Evolutionary conservation across 1,284 basidiomycete genomes (phyloP), one percentile per base, ranked within the genome.

Genomic region (Stereum hirsutum): DNA sequence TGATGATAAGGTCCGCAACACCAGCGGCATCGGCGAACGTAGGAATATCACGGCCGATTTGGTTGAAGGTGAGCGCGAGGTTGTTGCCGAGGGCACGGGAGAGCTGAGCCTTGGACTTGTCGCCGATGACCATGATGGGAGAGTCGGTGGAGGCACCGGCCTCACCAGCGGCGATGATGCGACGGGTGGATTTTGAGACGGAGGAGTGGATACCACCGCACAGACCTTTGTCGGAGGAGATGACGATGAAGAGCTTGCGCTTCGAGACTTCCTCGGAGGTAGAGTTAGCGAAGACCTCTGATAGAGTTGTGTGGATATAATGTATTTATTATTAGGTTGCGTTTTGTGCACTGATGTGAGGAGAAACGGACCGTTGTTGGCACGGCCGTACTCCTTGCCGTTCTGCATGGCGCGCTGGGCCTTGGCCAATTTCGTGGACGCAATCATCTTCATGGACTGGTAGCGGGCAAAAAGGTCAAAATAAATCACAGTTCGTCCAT

Each of bases 171-270:
- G 64, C 62, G 40, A 85, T 57, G 39, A 78, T 82, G 48, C 75
- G 75, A 55, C 89, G 89, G 48, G 90, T 88, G 42, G 79, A 76
- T 71, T 97, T 97, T 55, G 89, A 78, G 58, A 99, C 89, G 48
- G 91, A 93, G 33, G 95, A 98, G 75, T 99, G 95, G 61, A 99
- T 97, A 81, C 96, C 96, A 70, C 96, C 96, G 65, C 95, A 99
- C 47, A 99, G 89, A 70, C 96, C 95, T 74, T 96, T 95, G 81
- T 99, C 95, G 46, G 94, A 98, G 39, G 95, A 96, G 57, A 95
- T 67, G 64, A 94, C 89, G 54, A 99, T 66, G 72, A 94, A 90
- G 54, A 97, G 86, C 59, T 88, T 85, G 67, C 80, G 82, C 56
- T 78, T 72, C 26, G 72, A 64, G 10, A 75, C 62, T 46, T 74